Evolutionary conservation across 2,329 filamentous ascomycete species (phyloP).

Genomic region (Teratosphaeria destructans): DNA sequence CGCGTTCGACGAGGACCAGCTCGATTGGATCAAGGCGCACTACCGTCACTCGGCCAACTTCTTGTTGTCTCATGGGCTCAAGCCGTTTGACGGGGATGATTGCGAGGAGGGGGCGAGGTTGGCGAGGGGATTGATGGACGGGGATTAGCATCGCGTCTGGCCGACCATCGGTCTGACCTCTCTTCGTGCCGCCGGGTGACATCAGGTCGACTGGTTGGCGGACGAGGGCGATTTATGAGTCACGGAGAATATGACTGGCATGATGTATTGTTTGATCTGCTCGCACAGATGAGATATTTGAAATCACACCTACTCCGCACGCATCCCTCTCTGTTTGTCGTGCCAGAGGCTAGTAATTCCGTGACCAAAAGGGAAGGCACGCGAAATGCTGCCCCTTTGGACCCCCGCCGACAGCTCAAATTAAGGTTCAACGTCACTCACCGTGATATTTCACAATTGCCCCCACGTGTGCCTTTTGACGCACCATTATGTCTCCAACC

Average conservation of each 20-base stretch:
- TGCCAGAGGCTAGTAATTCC: neutral
- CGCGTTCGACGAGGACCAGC: constrained; percentile 7
- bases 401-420: neutral
- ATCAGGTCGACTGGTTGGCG: too few relatives aligned
- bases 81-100: constrained; percentile 8
- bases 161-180: too few relatives aligned
- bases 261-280: too few relatives aligned
- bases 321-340: too few relatives aligned
- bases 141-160: neutral
- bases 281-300: too few relatives aligned
- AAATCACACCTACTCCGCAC: too few relatives aligned
- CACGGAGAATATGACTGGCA: too few relatives aligned
- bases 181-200: too few relatives aligned
- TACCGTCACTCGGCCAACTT: constrained; percentile 8
- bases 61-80: constrained; percentile 6
- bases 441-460: neutral
- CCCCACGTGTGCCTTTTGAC: neutral
- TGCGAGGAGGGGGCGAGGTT: constrained; percentile 5
- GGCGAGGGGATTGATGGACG: neutral
- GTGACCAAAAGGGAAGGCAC: neutral
- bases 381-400: neutral
- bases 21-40: constrained; percentile 11
- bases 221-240: too few relatives aligned
- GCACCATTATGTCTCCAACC: neutral
- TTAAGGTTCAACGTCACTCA: neutral